Evolutionary conservation across 2,329 filamentous ascomycete species (phyloP).

Genomic region (Xylaria sp.): DNA sequence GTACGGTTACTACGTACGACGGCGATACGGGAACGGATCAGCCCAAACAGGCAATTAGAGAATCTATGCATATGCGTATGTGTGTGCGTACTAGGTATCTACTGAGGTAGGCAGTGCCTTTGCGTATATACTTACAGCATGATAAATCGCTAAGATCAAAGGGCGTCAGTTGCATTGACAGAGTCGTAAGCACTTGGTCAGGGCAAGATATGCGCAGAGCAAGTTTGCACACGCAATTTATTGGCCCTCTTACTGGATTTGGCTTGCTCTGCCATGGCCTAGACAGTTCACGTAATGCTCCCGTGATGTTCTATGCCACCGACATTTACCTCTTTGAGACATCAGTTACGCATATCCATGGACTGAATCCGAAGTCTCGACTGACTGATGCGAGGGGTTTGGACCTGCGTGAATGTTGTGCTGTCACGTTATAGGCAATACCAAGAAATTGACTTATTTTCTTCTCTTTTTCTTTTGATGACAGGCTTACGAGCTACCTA

Average conservation of each 20-base stretch:
- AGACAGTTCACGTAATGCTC: neutral
- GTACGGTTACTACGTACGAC: neutral
- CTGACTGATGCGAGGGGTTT: neutral
- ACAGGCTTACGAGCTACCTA: neutral
- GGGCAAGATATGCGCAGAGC: neutral
- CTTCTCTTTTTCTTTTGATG: neutral
- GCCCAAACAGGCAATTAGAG: constrained; percentile 13
- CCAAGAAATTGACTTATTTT: neutral
- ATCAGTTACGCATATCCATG: constrained; percentile 14
- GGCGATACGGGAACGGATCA: neutral
- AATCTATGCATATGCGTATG: neutral
- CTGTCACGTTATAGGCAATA: no score
- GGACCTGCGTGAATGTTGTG: no score
- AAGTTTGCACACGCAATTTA: constrained; percentile 15
- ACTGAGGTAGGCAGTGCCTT: neutral
- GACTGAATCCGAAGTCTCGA: neutral
- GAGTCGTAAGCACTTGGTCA: constrained; percentile 3
- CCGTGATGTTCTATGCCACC: neutral
- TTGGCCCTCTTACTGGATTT: neutral
- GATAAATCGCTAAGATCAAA: neutral
- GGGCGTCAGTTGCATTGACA: neutral
- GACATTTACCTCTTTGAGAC: constrained; percentile 24
- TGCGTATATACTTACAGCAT: neutral
- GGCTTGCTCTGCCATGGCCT: constrained; percentile 1
- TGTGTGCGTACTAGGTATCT: neutral